Percentiles rank a stretch among this genome's conserved stretches.
phyloP scores from a whole-genome alignment of 176 grass and related monocot species.

The Tillandsia leiboldiana region DNA sequence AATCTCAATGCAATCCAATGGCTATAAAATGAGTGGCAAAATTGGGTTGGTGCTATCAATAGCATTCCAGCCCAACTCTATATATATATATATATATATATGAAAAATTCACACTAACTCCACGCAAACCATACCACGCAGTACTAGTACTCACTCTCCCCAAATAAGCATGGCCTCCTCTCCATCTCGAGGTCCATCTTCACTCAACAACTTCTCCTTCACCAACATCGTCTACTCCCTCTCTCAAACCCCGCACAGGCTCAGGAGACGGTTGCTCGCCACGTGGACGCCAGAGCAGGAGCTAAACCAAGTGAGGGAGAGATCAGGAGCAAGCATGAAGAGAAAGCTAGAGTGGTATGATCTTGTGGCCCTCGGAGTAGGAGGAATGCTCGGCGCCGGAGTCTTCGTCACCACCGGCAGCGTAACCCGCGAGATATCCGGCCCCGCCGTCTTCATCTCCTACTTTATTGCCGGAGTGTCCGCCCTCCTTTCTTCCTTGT shows the following conservation, averaged over 20 bases:
- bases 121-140: too few species aligned
- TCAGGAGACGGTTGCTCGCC: slow-evolving; percentile 4
- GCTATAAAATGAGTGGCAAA: too few species aligned
- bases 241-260: slow-evolving; percentile 16
- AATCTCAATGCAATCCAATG: too few species aligned
- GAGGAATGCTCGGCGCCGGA: slow-evolving; percentile 24
- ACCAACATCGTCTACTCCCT: slow-evolving; percentile 7
- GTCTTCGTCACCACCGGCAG: slow-evolving; percentile 25
- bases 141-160: too few species aligned
- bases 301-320: slow-evolving; percentile 22
- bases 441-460: slow-evolving; percentile 20
- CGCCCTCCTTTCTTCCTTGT: slow-evolving; percentile 24
- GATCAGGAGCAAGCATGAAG: slow-evolving; percentile 27
- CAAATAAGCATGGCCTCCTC: too few species aligned
- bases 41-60: too few species aligned
- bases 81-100: too few species aligned
- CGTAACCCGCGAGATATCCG: slow-evolving; percentile 4
- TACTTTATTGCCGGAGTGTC: slow-evolving; percentile 20
- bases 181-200: too few species aligned
- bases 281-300: slow-evolving; percentile 24
- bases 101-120: too few species aligned
- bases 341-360: slow-evolving; percentile 26
- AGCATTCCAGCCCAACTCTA: too few species aligned
- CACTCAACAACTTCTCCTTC: background rate
- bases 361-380: slow-evolving; percentile 21